These are phyloP conservation scores for Geotrichum europaeum DNA, from an alignment of 1,139 yeast genomes.

Conservation along the genomic window DNA sequence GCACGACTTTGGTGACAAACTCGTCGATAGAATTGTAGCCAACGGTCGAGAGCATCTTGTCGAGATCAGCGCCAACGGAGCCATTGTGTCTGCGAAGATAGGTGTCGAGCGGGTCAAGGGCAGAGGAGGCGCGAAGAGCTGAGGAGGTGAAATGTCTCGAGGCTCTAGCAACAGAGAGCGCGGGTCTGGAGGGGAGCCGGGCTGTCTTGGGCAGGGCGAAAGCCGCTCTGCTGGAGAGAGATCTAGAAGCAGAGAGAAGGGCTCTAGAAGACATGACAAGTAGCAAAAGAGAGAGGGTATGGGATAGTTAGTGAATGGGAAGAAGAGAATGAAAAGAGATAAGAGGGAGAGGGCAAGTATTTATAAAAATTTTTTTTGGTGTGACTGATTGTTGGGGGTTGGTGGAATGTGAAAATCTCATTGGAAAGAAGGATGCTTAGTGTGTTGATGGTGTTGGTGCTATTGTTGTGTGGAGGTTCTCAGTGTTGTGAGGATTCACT, in stretches of 20 bases:
- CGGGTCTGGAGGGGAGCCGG: not conserved
- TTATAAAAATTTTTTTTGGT: not conserved
- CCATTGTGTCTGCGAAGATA: conserved; percentile 91
- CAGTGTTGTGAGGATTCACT: not conserved
- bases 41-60: conserved; percentile 56
- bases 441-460: not conserved
- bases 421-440: not conserved
- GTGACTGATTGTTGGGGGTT: not conserved
- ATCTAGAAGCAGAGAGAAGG: conserved; percentile 1
- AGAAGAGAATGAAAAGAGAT: too few species aligned
- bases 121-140: conserved; percentile 25
- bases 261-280: conserved; percentile 4
- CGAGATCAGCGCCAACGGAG: conserved; percentile 61
- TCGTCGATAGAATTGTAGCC: conserved; percentile 64
- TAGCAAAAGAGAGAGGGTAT: not conserved
- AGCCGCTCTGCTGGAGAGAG: not conserved
- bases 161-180: conserved; percentile 31
- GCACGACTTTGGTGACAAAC: conserved; percentile 70
- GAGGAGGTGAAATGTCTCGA: not conserved
- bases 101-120: conserved; percentile 52
- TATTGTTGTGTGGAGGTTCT: not conserved
- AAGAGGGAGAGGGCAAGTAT: not conserved
- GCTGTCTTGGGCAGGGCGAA: not conserved
- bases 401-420: not conserved
- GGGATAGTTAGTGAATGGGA: not conserved